Base-by-base conservation (phyloP, 169 alveolate genomes). In the Besnoitia besnoiti region DNA sequence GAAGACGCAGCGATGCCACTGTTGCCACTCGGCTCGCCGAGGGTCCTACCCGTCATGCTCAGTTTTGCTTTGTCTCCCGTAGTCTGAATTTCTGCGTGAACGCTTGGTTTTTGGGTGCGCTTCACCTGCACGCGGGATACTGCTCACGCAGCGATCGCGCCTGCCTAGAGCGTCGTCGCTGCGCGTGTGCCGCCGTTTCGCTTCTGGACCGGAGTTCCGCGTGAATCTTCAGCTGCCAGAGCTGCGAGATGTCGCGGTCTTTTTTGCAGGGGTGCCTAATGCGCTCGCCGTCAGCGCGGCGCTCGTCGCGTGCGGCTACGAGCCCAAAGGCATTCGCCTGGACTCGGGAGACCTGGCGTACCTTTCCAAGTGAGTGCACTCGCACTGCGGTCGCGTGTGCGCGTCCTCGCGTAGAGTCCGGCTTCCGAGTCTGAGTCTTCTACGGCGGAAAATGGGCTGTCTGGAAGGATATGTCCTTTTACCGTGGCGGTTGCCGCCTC, bases 341-440 rank as follows among this genome's bases (percentile, higher is more conserved):
- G 99, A 98, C 95, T 95, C 98, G 27, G 99, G 99, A 19, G 98
- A 98, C 92, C 94, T 98, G 44, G 96, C 97, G 16, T 94, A 94
- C 30, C 95, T 97, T 19, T 80, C 91, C 75, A 79, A 73, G 95
- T 92, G 39, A 19, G 90, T 8, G 67, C 67, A 10, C 30, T 55
- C 67, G 4, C 33, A n/a, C 5, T 55, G 4, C 24, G 4, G n/a
- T 55, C 67, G 12, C 67, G 27, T 55, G 67, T 16, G 24, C 67
- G 67, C 1, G n/a, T n/a, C n/a, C n/a, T 67, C 77, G 19, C n/a
- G 39, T 35, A 42, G 21, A 24, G n/a, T n/a, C n/a, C n/a, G n/a
- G n/a, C n/a, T n/a, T n/a, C n/a, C n/a, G n/a, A n/a, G n/a, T n/a
- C n/a, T n/a, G n/a, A n/a, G n/a, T n/a, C n/a, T n/a, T n/a, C n/a